These are phyloP conservation scores for Colletotrichum melonis DNA, from an alignment of 2,329 filamentous ascomycete species.

Conservation along the genomic window DNA sequence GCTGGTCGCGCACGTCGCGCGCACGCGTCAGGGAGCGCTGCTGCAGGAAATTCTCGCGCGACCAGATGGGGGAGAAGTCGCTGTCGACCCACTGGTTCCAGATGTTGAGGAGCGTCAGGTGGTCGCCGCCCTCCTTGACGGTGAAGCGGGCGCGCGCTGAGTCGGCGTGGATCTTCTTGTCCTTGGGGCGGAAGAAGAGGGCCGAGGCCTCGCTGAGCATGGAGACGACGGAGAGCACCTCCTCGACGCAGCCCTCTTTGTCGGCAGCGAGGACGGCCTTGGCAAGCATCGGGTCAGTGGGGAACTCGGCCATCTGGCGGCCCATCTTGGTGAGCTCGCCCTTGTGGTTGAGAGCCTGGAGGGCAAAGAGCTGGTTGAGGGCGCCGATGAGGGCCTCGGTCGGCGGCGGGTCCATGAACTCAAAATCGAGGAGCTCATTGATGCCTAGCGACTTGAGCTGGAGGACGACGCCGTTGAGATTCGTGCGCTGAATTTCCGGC, in stretches of 20 bases:
- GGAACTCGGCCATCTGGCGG: slow-evolving; percentile 95
- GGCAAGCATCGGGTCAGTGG: slow-evolving; percentile 90
- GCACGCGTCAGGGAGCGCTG: slow-evolving; percentile 90
- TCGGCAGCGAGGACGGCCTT: slow-evolving; percentile 90
- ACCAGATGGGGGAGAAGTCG: slow-evolving; percentile 89
- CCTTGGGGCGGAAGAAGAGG: slow-evolving; percentile 94
- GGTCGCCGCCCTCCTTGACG: slow-evolving; percentile 89
- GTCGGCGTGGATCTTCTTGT: slow-evolving; percentile 97
- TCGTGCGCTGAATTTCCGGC: slow-evolving; percentile 92
- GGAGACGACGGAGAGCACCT: slow-evolving; percentile 91
- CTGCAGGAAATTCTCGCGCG: slow-evolving; percentile 93
- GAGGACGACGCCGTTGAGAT: slow-evolving; percentile 85
- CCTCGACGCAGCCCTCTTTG: slow-evolving; percentile 91
- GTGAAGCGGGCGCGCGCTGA: slow-evolving; percentile 90
- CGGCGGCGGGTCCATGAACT: slow-evolving; percentile 94
- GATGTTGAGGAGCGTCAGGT: slow-evolving; percentile 88
- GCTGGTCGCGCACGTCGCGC: slow-evolving; percentile 91
- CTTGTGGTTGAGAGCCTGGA: slow-evolving; percentile 88
- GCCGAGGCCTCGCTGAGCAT: slow-evolving; percentile 92
- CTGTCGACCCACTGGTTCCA: slow-evolving; percentile 96
- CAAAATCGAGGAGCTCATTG: slow-evolving; percentile 91
- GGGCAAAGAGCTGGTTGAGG: slow-evolving; percentile 89
- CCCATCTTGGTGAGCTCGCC: slow-evolving; percentile 92
- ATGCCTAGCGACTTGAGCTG: slow-evolving; percentile 91
- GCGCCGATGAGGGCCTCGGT: slow-evolving; percentile 90